Base-by-base conservation (phyloP, 805 yeast genomes). In the Jamesozyma jinghongensis region DNA sequence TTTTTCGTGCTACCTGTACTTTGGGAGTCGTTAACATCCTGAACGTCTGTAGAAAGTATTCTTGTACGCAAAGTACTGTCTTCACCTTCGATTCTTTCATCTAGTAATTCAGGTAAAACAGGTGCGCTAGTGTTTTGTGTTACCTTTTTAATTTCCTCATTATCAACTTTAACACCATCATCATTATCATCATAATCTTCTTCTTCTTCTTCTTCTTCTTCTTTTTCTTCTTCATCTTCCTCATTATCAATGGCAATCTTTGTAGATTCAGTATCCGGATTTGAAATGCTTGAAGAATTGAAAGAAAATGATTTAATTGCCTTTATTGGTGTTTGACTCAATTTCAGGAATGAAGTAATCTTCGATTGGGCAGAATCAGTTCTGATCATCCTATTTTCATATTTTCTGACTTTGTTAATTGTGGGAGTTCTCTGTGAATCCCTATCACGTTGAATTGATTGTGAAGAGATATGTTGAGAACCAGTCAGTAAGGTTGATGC, bases 401-500 rank as follows among this genome's bases (percentile, higher is more conserved):
- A 55, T 38, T 52, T 49, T 40, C 53, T 59, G 2, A 45, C 40
- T 32, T 48, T 57, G 19, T 38, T 47, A 7, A 40, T 19, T 4
- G 40, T 38, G 8, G 45, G 31, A 5, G 30, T 29, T 12, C 32
- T 18, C 11, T 11, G 13, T 17, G 38, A 8, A 7, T 8, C 5
- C 16, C 29, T 13, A 4, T 19, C 34, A 3, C n/a, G 13, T 20
- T 32, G n/a, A n/a, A 17, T 17, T 12, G 8, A 16, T 29, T 39
- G 37, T 10, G 38, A 34, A 5, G 34, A 37, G 22, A 39, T 39
- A 18, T 41, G 36, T 37, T 39, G 39, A n/a, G 40, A 29, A 26
- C 53, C 61, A 33, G 72, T 63, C 13, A 75, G 49, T 0, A 75
- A 63, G 2, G 79, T 71, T 44, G 84, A 92, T 0, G 86, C 71